Base-by-base conservation (phyloP, 139 green algal genomes). In the Chlorella sorokiniana region DNA sequence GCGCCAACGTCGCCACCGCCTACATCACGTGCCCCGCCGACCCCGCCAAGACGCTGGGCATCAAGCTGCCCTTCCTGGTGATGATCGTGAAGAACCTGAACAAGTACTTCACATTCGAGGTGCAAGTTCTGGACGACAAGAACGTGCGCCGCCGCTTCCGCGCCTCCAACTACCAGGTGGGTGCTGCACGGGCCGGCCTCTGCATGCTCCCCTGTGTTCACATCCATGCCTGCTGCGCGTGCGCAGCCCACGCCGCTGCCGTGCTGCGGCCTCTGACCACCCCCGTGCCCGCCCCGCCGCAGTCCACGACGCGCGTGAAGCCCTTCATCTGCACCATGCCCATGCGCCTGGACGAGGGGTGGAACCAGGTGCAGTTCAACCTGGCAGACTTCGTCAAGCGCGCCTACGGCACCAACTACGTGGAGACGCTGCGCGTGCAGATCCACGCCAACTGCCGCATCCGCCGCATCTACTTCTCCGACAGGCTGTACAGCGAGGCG, bases 51-150 rank as follows among this genome's bases (percentile, higher is more conserved):
- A 98, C 95, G 25, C 90, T 99, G 31, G 96, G 96, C 76, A 98
- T 99, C 84, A 98, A 98, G 91, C 90, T 99, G 83, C 95, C 96
- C 9, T 98, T 99, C 89, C 90, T 98, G 70, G 93, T 98, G 2
- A 95, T 98, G 91, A 97, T 99, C 69, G 93, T 99, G 82, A 99
- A 99, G 84, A 98, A 99, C 88, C 83, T 99, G 38, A 96, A 98
- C 77, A 97, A 97, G 82, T 98, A 97, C 87, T 98, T 93, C 87
- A 96, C 86, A 83, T 99, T 99, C 62, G 96, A 99, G 88, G 96
- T 99, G 40, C 90, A 96, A 48, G 94, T 99, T 27, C 88, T 99
- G 48, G 96, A 99, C 84, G 96, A 98, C 93, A 99, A 99, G 90
- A 98, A 98, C 75, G 94, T 98, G 23, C 85, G 93, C n/a, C 85